Base-by-base conservation (phyloP, 108 stramenopile genomes). In the Stephanodiscus triporus region DNA sequence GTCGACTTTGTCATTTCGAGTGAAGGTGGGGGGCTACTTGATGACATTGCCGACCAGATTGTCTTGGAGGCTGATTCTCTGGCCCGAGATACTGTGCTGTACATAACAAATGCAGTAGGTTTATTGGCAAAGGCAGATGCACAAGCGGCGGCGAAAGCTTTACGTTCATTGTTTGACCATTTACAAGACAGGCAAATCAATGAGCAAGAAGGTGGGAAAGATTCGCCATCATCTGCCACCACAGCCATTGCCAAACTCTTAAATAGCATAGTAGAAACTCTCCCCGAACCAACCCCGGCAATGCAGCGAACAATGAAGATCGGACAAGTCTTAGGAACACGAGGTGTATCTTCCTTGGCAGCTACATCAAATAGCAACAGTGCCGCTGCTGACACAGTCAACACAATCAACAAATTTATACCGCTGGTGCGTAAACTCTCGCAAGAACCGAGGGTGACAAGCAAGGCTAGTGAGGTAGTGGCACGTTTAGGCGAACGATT, bases 1-100 rank as follows among this genome's bases (percentile, higher is more conserved):
- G 78, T 88, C 16, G 86, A 95, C 55, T 97, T 93, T 67, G 72
- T 94, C 11, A 80, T 94, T 53, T 86, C 86, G 38, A 76, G 71
- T 38, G 94, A 96, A n/a, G 95, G 95, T 7, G 89, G 91, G 19
- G 61, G 68, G 11, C 68, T 96, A 4, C 61, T 93, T 48, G 72
- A 82, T 50, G 88, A 92, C 42, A 65, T 96, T 51, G 81, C 87
- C 16, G 84, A 91, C 20, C 84, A 92, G 75, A 75, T 95, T 37
- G 91, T 95, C 0, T 75, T 90, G 14, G 87, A 84, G 47, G 90
- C 87, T 4, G 94, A 95, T 66, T 87, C 70, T 62, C 78, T 95
- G 9, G 92, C 92, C 8, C 71, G 70, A 2, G 91, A 93, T 36
- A 85, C 88, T 9, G 16, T 91, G 36, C 49, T 76, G 9, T 93